Conservation (phyloP, 1,139 yeast genomes). For the Lodderomyces beijingensis region DNA sequence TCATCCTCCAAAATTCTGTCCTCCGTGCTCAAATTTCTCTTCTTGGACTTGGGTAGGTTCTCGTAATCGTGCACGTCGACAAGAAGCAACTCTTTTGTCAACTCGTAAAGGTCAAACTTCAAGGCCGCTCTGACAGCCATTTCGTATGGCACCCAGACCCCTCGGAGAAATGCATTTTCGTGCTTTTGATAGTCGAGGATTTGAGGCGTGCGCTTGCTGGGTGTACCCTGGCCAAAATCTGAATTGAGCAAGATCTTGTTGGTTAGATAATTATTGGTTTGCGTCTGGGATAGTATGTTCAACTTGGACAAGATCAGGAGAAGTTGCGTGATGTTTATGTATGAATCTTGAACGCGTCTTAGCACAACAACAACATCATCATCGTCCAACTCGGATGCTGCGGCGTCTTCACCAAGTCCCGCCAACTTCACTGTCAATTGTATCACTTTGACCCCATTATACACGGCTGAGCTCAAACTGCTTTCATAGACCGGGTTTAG, state of each 20-base stretch:
- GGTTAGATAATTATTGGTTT: conserved; percentile 26
- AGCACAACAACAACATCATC: conserved; percentile 20
- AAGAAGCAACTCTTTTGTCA: conserved; percentile 36
- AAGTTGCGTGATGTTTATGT: conserved; percentile 38
- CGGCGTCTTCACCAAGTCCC: conserved; percentile 10
- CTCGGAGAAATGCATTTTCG: conserved; percentile 25
- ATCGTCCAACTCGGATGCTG: conserved; percentile 12
- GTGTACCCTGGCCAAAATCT: conserved; percentile 15
- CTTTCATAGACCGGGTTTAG: conserved; percentile 15
- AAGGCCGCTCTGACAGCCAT: conserved; percentile 40
- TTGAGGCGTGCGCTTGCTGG: background rate
- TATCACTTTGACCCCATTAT: conserved; percentile 37
- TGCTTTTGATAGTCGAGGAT: conserved; percentile 28
- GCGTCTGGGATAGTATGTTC: conserved; percentile 22
- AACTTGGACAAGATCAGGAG: conserved; percentile 30
- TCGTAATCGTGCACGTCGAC: conserved; percentile 47
- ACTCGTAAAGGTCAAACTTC: conserved; percentile 39
- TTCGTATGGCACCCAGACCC: conserved; percentile 45
- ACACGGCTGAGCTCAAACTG: conserved; percentile 28
- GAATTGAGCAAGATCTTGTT: conserved; percentile 33
- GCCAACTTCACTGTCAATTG: conserved; percentile 28
- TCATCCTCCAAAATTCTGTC: conserved; percentile 10
- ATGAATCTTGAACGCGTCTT: conserved; percentile 44
- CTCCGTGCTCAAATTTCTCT: conserved; percentile 15
- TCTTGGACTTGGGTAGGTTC: conserved; percentile 28